A percentile compares a stretch with the other conserved stretches of the same genome.
Evolutionary conservation across 441 rosid species (phyloP).

Genomic region (Lepidium campestre): DNA sequence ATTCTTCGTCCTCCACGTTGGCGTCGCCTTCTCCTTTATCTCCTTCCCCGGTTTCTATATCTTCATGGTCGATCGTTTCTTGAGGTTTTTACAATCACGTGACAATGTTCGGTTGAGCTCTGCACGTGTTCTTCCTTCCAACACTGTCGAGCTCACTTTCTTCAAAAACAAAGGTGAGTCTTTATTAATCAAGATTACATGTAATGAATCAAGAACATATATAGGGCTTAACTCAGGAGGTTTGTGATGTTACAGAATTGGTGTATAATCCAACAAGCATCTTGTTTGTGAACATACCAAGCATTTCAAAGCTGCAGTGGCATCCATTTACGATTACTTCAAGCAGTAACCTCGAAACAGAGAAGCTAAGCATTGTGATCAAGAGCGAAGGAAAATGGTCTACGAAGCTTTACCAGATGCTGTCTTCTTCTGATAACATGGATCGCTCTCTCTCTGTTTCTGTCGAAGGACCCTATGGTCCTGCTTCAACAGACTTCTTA

Average conservation of each 20-base stretch:
- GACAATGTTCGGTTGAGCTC: conserved; percentile 35
- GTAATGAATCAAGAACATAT: neutral
- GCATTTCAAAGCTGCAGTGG: conserved; percentile 56
- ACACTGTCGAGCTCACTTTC: conserved; percentile 44
- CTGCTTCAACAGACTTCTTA: conserved; percentile 38
- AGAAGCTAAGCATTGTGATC: conserved; percentile 36
- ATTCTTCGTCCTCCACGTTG: conserved; percentile 57
- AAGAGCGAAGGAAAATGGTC: conserved; percentile 52
- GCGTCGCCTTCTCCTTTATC: conserved; percentile 36
- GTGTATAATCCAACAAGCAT: conserved; percentile 39
- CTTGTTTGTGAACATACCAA: conserved; percentile 40
- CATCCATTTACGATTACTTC: conserved; percentile 52
- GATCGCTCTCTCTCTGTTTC: conserved; percentile 33
- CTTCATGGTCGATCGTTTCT: conserved; percentile 57
- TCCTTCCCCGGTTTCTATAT: conserved; percentile 58
- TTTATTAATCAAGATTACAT: neutral
- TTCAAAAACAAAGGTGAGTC: conserved; percentile 33
- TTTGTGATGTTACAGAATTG: conserved; percentile 18
- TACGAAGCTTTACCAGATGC: conserved; percentile 34
- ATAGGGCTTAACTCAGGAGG: neutral
- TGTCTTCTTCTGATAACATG: conserved; percentile 30
- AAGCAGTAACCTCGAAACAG: conserved; percentile 41
- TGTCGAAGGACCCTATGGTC: conserved; percentile 55
- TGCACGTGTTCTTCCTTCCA: conserved; percentile 43
- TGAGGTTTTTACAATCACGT: conserved; percentile 59